Base-by-base conservation (phyloP, 1,284 basidiomycete species). In the Cutaneotrichosporon mucoides region DNA sequence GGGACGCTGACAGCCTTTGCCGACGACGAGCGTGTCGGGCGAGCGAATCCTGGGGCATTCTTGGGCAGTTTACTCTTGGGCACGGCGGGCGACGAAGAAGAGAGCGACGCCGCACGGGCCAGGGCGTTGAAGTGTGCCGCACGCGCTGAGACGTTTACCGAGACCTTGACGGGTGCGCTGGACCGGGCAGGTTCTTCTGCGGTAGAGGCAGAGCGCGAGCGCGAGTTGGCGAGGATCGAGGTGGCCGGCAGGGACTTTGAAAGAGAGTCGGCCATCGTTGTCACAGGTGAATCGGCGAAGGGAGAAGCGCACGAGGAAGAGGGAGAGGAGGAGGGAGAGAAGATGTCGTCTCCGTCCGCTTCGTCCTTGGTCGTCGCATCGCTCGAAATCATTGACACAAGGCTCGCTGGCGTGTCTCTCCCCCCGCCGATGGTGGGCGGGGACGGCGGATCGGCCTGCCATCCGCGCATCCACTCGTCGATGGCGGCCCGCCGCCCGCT, bases 381-480 rank as follows among this genome's bases (percentile, higher is more conserved):
- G 12, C 38, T 40, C 12, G 38, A 40, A 40, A 40, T 12, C 9
- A 40, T 8, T 8, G 46, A 48, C 33, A 48, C 33, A 3, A 48
- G 24, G 12, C 13, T n/a, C 5, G 46, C 33, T 24, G 46, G 46
- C 34, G 34, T 35, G 44, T 45, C 16, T 11, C 24, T 24, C 38
- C 9, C 38, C 8, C 9, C 9, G 12, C 38, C 38, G 38, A 12
- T 8, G 38, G 9, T 40, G 9, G 38, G 38, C 38, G 38, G 38
- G 9, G 12, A 8, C 8, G 38, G 38, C 9, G 38, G 38, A 12
- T 40, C 38, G 12, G 38, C 12, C 9, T 40, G 38, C 38, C 38
- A 40, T 9, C 46, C 46, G 46, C 46, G 46, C 46, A 48, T 48
- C 46, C 46, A 48, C 33, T 48, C 46, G 46, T 48, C 46, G 46